These are phyloP conservation scores for Capronia coronata DNA, from an alignment of 2,329 filamentous ascomycete species.

Conservation along the genomic window DNA sequence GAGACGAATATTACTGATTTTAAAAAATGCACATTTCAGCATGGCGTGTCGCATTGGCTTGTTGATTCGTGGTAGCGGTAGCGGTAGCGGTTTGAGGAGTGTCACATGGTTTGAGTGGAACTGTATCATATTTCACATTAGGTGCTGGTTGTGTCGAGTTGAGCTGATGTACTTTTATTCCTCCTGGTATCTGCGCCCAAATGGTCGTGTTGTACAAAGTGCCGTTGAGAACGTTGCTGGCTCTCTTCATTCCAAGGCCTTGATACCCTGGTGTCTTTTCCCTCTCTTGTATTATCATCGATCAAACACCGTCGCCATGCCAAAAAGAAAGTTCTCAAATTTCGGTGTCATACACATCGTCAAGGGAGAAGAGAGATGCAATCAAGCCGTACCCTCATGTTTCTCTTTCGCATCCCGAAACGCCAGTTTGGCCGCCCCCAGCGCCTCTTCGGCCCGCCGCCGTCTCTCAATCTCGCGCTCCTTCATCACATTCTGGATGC, in stretches of 20 bases:
- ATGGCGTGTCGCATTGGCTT: not conserved
- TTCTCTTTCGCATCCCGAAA: conserved; percentile 27
- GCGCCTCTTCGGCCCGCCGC: conserved; percentile 25
- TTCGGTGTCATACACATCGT: not conserved
- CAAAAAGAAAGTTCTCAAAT: not conserved
- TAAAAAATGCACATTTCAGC: not conserved
- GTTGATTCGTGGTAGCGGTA: not conserved
- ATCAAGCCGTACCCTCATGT: not conserved
- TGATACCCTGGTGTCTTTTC: no score
- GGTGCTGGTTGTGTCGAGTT: no score
- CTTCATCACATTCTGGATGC: conserved; percentile 43
- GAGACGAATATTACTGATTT: not conserved
- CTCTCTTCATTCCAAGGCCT: no score
- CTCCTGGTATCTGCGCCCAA: no score
- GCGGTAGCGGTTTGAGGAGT: not conserved
- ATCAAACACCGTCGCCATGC: conserved; percentile 4
- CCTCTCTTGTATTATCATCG: no score
- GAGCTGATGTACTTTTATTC: no score
- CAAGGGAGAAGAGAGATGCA: not conserved
- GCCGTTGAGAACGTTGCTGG: no score
- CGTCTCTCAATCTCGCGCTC: conserved; percentile 12
- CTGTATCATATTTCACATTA: not conserved
- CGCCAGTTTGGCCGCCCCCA: conserved; percentile 34
- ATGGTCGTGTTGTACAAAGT: no score
- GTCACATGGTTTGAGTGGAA: no score